Conservation (phyloP, 345 rosid genomes). For the Aurinia saxatilis region DNA sequence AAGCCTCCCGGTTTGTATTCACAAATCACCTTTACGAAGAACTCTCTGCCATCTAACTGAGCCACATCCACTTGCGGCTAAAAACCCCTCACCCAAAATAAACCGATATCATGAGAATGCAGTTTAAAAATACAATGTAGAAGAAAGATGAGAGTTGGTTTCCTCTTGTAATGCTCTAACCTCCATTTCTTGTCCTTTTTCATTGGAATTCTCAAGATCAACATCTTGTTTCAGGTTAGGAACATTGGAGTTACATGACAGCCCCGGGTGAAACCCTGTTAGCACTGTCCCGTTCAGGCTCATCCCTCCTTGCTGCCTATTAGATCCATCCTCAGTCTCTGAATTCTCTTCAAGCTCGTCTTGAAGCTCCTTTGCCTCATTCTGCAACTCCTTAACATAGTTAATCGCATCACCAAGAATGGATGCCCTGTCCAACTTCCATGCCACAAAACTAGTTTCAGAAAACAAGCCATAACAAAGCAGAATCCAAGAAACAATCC, state of each 20-base stretch:
- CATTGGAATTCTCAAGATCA: conserved; percentile 37
- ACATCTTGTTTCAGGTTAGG: conserved; percentile 37
- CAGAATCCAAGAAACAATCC: not conserved
- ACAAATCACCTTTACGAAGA: conserved; percentile 80
- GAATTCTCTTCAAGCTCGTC: conserved; percentile 82
- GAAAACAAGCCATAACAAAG: not conserved
- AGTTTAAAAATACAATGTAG: not conserved
- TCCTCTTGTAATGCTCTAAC: conserved; percentile 25
- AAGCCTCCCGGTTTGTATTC: conserved; percentile 86
- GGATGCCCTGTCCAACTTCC: conserved; percentile 82
- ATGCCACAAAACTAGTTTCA: conserved; percentile 10
- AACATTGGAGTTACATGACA: conserved; percentile 30
- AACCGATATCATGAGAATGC: not conserved
- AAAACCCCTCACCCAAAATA: conserved; percentile 22
- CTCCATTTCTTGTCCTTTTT: conserved; percentile 94
- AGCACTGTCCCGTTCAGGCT: conserved; percentile 34
- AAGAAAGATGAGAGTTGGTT: not conserved
- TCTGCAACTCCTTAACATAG: conserved; percentile 72
- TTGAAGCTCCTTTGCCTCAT: conserved; percentile 69
- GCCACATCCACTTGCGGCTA: conserved; percentile 91
- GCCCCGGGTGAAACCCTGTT: conserved; percentile 34
- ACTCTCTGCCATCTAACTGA: conserved; percentile 77
- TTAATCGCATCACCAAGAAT: conserved; percentile 90
- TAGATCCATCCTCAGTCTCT: conserved; percentile 48
- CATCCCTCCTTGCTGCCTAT: conserved; percentile 30